Conservation (phyloP, 768 basidiomycete species). For the Tulasnella sp. region DNA sequence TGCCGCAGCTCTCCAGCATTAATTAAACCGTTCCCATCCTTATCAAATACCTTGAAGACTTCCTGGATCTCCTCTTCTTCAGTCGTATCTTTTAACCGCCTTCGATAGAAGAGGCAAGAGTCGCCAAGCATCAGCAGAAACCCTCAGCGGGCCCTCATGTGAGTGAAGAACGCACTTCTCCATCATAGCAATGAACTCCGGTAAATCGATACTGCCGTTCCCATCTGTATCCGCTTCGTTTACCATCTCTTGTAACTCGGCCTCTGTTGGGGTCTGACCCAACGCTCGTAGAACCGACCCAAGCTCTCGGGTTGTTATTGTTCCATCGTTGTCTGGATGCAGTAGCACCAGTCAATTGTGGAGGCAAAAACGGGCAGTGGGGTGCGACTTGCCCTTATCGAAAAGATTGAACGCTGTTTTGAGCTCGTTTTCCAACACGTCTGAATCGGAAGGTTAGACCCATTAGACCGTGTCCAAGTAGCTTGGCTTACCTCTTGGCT, state of each 20-base stretch:
- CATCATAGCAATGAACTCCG: constrained; percentile 38
- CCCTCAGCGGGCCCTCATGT: not conserved
- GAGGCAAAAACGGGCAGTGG: not conserved
- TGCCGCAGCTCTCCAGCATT: constrained; percentile 45
- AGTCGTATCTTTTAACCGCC: constrained; percentile 46
- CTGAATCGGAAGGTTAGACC: not conserved
- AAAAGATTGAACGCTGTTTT: constrained; percentile 50
- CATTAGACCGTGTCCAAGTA: not conserved
- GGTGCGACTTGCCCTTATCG: constrained; percentile 38
- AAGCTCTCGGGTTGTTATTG: constrained; percentile 43
- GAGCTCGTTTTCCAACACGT: constrained; percentile 37
- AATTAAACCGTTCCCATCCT: constrained; percentile 48
- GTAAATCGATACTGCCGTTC: constrained; percentile 49
- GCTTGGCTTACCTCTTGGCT: not conserved
- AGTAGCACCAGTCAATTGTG: not conserved
- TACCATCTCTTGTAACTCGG: constrained; percentile 49
- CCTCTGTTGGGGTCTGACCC: constrained; percentile 49
- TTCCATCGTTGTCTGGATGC: constrained; percentile 45
- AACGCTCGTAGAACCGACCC: constrained; percentile 49
- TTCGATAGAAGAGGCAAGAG: not conserved
- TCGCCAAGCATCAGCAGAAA: not conserved
- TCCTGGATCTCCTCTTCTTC: constrained; percentile 47
- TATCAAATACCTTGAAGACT: constrained; percentile 51
- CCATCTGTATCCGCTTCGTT: constrained; percentile 49
- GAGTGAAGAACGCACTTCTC: not conserved